Conservation (phyloP, 164 flowering plant species). For the Malania oleifera region DNA sequence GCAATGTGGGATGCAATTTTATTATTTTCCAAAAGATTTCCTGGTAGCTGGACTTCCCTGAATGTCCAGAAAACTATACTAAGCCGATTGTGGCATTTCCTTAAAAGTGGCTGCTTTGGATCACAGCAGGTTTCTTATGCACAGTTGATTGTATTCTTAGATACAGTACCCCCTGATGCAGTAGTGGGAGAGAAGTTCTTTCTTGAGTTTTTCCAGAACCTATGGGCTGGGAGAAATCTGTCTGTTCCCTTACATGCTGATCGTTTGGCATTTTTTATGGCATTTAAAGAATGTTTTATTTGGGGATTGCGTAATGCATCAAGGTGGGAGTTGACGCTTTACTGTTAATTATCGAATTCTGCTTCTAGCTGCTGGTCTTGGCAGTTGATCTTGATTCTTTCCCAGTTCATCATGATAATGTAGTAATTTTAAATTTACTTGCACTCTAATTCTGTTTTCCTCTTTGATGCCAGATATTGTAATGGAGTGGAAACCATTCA, state of each 20-base stretch:
- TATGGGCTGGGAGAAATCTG: constrained; percentile 78
- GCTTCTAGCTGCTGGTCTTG: too few relatives aligned
- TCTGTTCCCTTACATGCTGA: constrained; percentile 41
- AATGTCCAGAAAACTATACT: constrained; percentile 60
- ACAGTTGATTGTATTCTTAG: constrained; percentile 56
- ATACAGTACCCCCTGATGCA: constrained; percentile 50
- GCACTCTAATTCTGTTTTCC: not conserved
- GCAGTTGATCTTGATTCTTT: not conserved
- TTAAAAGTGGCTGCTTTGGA: constrained; percentile 92
- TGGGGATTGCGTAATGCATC: constrained; percentile 68
- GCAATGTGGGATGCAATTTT: constrained; percentile 86
- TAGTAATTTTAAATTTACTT: not conserved
- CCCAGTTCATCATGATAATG: not conserved
- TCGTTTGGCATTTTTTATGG: constrained; percentile 51
- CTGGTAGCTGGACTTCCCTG: constrained; percentile 59
- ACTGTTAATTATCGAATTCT: not conserved
- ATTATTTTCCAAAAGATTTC: constrained; percentile 61
- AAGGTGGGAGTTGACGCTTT: constrained; percentile 39
- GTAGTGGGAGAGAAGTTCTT: constrained; percentile 55
- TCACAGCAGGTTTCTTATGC: constrained; percentile 88
- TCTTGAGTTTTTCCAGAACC: constrained; percentile 57
- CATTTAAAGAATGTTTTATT: constrained; percentile 71
- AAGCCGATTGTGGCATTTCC: constrained; percentile 69
- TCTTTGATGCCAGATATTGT: constrained; percentile 44
- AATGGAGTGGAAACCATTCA: constrained; percentile 36